phyloP scores from a whole-genome alignment of 306 rosid species.

The Castanea crenata region DNA sequence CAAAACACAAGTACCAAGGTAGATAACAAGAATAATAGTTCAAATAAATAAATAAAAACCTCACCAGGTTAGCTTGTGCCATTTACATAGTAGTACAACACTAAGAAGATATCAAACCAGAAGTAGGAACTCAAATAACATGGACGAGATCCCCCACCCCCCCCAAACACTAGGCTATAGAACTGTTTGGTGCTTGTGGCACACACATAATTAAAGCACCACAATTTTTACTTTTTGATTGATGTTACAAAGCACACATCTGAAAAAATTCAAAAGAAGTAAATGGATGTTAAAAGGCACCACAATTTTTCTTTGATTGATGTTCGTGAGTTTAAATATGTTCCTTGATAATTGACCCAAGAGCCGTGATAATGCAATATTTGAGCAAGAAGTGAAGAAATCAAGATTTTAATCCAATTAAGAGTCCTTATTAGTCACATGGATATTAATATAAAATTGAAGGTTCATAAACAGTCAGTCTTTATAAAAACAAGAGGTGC shows the following conservation, averaged over 20 bases:
- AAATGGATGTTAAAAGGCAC: background rate
- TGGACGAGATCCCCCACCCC: background rate
- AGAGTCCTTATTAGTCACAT: too few species aligned
- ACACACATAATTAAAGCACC: background rate
- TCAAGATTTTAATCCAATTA: too few species aligned
- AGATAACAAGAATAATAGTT: background rate
- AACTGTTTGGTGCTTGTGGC: background rate
- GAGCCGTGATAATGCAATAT: too few species aligned
- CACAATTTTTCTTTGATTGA: too few species aligned
- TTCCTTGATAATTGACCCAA: too few species aligned
- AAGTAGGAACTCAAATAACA: background rate
- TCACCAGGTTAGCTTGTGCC: background rate
- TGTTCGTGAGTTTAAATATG: too few species aligned
- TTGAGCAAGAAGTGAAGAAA: too few species aligned
- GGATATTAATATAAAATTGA: too few species aligned
- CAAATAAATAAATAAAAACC: background rate
- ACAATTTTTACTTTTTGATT: background rate
- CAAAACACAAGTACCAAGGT: background rate
- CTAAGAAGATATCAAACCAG: background rate
- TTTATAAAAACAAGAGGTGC: too few species aligned
- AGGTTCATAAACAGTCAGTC: too few species aligned
- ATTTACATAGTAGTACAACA: background rate
- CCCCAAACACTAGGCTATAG: too few species aligned
- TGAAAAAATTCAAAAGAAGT: background rate
- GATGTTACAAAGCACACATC: background rate